phyloP scores from a whole-genome alignment of 148 eudicot species.

The Rhododendron henanense region DNA sequence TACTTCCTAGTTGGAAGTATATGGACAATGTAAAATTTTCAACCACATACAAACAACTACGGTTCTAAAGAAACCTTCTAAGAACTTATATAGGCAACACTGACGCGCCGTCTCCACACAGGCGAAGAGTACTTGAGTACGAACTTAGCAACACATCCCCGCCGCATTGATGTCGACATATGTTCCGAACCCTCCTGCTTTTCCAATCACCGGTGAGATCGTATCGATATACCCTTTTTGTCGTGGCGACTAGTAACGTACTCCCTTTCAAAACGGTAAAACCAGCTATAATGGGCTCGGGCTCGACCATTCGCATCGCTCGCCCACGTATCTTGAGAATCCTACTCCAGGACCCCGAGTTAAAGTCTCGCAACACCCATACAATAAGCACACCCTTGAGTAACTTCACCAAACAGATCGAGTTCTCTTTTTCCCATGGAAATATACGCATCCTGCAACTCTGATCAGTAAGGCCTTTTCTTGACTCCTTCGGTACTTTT shows the following conservation, averaged over 20 bases:
- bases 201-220: not conserved
- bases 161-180: not conserved
- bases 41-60: not conserved
- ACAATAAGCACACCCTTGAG: not conserved
- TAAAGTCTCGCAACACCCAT: not conserved
- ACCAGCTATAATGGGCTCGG: not conserved
- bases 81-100: not conserved
- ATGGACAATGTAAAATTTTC: no score
- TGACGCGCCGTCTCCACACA: not conserved
- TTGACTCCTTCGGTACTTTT: not conserved
- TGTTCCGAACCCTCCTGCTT: not conserved
- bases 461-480: not conserved
- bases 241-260: not conserved
- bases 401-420: not conserved
- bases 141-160: not conserved
- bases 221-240: not conserved
- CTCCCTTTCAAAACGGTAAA: not conserved
- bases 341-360: not conserved
- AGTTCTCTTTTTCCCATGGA: not conserved
- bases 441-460: not conserved
- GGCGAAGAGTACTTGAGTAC: not conserved
- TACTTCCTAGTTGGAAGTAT: no score
- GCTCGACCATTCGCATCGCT: not conserved
- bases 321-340: not conserved
- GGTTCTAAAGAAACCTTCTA: not conserved